phyloP scores from a whole-genome alignment of 495 filamentous ascomycete genomes.

The Tuber calosporum region DNA sequence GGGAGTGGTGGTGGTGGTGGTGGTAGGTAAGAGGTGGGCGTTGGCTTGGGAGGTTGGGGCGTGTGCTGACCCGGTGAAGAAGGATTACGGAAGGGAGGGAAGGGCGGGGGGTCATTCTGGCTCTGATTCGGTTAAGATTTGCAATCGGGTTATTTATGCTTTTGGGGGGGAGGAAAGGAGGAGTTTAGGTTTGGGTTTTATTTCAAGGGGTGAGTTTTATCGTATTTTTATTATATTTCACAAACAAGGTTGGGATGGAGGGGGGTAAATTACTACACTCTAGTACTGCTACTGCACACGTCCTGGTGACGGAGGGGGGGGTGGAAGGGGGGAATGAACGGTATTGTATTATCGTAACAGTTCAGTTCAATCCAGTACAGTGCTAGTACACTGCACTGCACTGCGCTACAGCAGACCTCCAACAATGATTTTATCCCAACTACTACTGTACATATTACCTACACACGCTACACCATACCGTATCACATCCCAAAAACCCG shows the following conservation, averaged over 20 bases:
- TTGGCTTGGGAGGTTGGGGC: not conserved
- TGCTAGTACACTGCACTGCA: not conserved
- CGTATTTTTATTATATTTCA: not conserved
- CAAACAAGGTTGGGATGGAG: not conserved
- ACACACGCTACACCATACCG: not conserved
- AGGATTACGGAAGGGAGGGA: not conserved
- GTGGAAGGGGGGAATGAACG: not conserved
- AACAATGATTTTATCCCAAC: not conserved
- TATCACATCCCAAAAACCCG: not conserved
- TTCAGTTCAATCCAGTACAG: not conserved
- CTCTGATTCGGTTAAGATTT: not conserved
- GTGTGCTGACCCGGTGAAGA: not conserved
- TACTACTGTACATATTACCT: not conserved
- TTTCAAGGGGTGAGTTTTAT: not conserved
- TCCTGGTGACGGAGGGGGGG: not conserved
- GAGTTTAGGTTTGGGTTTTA: constrained; percentile 1
- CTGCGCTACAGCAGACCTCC: not conserved
- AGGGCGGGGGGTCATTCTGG: not conserved
- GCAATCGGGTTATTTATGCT: not conserved
- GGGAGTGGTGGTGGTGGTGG: not conserved
- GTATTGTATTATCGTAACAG: constrained; percentile 1
- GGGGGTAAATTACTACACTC: not conserved
- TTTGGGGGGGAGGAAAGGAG: not conserved
- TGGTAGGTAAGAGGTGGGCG: not conserved
- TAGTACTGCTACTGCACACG: not conserved